These are phyloP conservation scores for Hylodesmum podocarpum DNA, from an alignment of 306 rosid genomes.

Conservation along the genomic window DNA sequence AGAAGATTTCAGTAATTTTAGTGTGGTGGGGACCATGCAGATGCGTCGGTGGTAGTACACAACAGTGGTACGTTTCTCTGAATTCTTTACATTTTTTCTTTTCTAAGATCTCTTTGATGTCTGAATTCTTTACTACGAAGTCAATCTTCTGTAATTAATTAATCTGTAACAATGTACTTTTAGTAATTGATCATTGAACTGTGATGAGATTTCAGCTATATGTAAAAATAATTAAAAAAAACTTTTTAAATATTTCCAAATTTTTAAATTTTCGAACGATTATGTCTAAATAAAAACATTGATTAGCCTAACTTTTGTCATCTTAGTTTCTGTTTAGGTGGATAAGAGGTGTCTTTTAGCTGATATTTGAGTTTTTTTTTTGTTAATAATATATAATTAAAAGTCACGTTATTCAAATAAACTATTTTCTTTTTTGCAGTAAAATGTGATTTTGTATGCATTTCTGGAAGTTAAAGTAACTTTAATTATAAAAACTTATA, in stretches of 20 bases:
- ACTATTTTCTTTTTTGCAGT: neutral
- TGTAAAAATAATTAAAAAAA: neutral
- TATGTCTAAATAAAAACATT: neutral
- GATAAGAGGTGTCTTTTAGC: neutral
- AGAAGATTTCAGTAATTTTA: neutral
- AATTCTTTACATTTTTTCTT: neutral
- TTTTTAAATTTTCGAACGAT: neutral
- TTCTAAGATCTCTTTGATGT: no score
- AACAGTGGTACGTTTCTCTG: neutral
- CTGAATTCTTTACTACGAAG: neutral
- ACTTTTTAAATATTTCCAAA: neutral
- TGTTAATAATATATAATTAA: neutral
- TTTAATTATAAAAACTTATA: neutral
- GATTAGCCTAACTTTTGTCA: neutral
- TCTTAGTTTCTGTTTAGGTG: neutral
- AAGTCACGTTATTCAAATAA: neutral
- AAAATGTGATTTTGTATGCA: no score
- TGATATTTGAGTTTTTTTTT: neutral
- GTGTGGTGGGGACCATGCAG: neutral
- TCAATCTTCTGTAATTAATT: neutral
- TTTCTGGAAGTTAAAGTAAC: no score
- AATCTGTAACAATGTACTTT: neutral
- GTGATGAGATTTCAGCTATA: neutral
- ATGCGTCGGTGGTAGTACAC: neutral
- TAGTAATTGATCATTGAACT: neutral